A percentile compares a stretch with the other conserved stretches of the same genome.
phyloP scores from a whole-genome alignment of 495 filamentous ascomycete genomes.

The Daldinia grandis region DNA sequence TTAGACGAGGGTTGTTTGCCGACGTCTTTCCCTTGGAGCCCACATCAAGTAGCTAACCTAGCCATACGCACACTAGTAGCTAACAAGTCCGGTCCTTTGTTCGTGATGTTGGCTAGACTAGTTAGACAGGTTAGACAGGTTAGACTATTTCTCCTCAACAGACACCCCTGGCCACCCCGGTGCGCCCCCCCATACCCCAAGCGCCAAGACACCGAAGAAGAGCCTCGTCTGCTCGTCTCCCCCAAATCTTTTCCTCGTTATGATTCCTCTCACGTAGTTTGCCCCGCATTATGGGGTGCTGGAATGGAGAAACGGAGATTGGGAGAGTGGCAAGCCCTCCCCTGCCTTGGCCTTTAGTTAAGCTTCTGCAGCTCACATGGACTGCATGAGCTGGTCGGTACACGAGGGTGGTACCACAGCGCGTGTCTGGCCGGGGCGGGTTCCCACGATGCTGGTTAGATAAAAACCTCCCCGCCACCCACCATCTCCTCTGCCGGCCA shows the following conservation, averaged over 20 bases:
- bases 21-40: neutral
- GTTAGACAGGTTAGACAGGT: neutral
- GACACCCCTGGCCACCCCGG: neutral
- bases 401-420: slow-evolving; percentile 10
- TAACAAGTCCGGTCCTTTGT: slow-evolving; percentile 1
- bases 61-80: neutral
- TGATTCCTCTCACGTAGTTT: slow-evolving; percentile 13
- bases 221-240: slow-evolving; percentile 28
- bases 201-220: slow-evolving; percentile 43
- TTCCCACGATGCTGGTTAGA: slow-evolving; percentile 19
- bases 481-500: neutral
- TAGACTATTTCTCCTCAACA: slow-evolving; percentile 15
- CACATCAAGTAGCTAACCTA: neutral
- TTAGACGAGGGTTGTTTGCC: neutral
- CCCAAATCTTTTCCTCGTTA: slow-evolving; percentile 17
- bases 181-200: slow-evolving; percentile 26
- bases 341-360: slow-evolving; percentile 27
- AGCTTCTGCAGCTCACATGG: slow-evolving; percentile 35
- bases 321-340: slow-evolving; percentile 28
- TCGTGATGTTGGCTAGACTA: slow-evolving; percentile 13
- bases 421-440: neutral
- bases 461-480: slow-evolving; percentile 30
- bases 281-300: slow-evolving; percentile 31
- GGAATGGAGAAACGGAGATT: slow-evolving; percentile 28
- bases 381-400: neutral